phyloP scores from a whole-genome alignment of 2,329 filamentous ascomycete species.

The Exophiala sideris region DNA sequence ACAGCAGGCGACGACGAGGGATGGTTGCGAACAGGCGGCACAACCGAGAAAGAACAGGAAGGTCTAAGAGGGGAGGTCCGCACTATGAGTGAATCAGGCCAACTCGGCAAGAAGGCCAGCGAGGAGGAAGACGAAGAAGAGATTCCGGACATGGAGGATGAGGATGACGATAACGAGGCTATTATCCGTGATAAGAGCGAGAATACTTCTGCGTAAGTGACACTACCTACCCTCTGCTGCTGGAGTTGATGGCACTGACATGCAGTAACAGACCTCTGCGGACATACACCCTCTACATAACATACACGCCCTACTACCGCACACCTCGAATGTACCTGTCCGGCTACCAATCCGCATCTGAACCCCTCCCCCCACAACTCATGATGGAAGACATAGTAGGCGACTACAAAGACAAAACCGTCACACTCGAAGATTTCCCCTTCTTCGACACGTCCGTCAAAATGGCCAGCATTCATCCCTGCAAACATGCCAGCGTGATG shows the following conservation, averaged over 20 bases:
- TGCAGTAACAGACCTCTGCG: slow-evolving; percentile 63
- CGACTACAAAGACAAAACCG: slow-evolving; percentile 97
- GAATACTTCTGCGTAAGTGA: slow-evolving; percentile 54
- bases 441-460: slow-evolving; percentile 90
- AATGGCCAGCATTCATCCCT: slow-evolving; percentile 95
- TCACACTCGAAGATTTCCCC: slow-evolving; percentile 95
- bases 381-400: slow-evolving; percentile 98
- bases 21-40: slow-evolving; percentile 84
- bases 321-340: slow-evolving; percentile 94
- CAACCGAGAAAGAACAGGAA: slow-evolving; percentile 59
- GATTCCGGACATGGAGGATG: slow-evolving; percentile 97
- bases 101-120: slow-evolving; percentile 70
- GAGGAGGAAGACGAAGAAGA: slow-evolving; percentile 70
- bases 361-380: slow-evolving; percentile 73
- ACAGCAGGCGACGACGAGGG: slow-evolving; percentile 68
- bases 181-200: slow-evolving; percentile 75
- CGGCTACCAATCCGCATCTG: slow-evolving; percentile 75
- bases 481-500: slow-evolving; percentile 97
- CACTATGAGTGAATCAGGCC: slow-evolving; percentile 85
- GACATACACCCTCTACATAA: slow-evolving; percentile 98
- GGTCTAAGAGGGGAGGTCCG: slow-evolving; percentile 75
- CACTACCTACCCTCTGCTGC: not conserved
- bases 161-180: slow-evolving; percentile 88
- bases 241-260: not conserved
- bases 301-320: slow-evolving; percentile 94